Evolutionary conservation across 805 yeast species (phyloP), one percentile per base, ranked within the genome.

Genomic region (Zygoascus bituminiphila): DNA sequence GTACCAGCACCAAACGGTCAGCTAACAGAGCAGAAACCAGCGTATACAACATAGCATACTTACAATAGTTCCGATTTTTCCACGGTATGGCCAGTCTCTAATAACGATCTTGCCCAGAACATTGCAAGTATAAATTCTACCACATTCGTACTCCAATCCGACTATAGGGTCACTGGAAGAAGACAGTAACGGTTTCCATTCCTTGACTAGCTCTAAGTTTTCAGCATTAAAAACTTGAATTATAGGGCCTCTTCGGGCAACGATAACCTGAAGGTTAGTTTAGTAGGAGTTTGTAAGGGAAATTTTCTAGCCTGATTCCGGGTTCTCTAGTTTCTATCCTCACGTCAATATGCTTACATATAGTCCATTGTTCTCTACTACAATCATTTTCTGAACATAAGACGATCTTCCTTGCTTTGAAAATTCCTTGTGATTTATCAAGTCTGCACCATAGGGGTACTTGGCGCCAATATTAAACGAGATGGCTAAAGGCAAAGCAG

Each of bases 171-270:
- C 54, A 14, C 41, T 44, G n/a, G 37, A 35, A 7, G 46, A 37
- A 36, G 37, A 19, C 10, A 52, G 15, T 22, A 41, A 44, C 8
- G 51, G 51, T 42, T 48, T 48, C 58, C 57, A 56, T 45, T 56
- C 60, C 9, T 42, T 23, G n/a, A 44, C 40, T n/a, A 52, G 46
- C 15, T 47, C 38, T 19, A 40, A 48, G 12, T 42, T 48, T n/a
- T 39, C 51, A 5, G 46, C 48, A 33, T 54, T 51, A 42, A 50
- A 57, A 31, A 56, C 22, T 38, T 57, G 60, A 10, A 57, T 44
- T 2, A 49, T 21, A 15, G 58, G 58, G 12, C 59, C 57, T 35
- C 53, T 52, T 19, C 60, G 44, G 14, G 60, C 60, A 19, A 50
- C 56, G 5, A 53, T 41, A 22, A 56, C 46, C 53, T 56, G 22